Evolutionary conservation across 2,329 filamentous ascomycete genomes (phyloP), one percentile per base, ranked within the genome.

Genomic region (Lecanosticta acicola): DNA sequence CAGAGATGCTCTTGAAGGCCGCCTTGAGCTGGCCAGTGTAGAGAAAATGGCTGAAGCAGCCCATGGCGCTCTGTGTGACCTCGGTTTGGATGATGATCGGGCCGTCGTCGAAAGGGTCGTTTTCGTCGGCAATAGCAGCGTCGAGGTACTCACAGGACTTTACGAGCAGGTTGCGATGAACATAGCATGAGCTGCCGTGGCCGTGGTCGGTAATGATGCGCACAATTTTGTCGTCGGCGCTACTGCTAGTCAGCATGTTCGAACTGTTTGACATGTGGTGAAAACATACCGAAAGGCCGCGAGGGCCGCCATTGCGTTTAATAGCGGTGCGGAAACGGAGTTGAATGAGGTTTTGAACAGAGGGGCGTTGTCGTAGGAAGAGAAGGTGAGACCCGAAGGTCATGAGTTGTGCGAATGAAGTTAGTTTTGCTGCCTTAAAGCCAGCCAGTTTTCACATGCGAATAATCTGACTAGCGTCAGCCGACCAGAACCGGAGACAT

Each of bases 121-220:
- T 13, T 26, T 29, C 16, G 39, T 10, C 21, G 4, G 39, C n/a
- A 26, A 42, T 13, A 19, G 16, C 42, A 16, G n/a, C 17, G 21
- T 18, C 18, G 18, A 44, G n/a, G 35, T 38, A 44, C 5, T 38
- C 21, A 20, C 20, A 26, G 19, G 42, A 37, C 4, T 3, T 14
- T 17, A 17, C 18, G 14, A 44, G 14, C n/a, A 39, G 35, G n/a
- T 34, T 32, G 21, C 36, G 18, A 21, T 44, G 42, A 14, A 39
- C 17, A 10, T 3, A 39, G 9, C 38, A 1, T 3, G 35, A 14
- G 7, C 2, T 16, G n/a, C 21, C 41, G 13, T 17, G 24, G 21
- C 20, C 21, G 18, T 26, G 13, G 16, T 44, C 17, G 29, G 29
- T 19, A 14, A 20, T n/a, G 42, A 39, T 9, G 13, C 37, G n/a